Base-by-base conservation (phyloP, 2,329 filamentous ascomycete species). In the Emmonsiellopsis sp. region DNA sequence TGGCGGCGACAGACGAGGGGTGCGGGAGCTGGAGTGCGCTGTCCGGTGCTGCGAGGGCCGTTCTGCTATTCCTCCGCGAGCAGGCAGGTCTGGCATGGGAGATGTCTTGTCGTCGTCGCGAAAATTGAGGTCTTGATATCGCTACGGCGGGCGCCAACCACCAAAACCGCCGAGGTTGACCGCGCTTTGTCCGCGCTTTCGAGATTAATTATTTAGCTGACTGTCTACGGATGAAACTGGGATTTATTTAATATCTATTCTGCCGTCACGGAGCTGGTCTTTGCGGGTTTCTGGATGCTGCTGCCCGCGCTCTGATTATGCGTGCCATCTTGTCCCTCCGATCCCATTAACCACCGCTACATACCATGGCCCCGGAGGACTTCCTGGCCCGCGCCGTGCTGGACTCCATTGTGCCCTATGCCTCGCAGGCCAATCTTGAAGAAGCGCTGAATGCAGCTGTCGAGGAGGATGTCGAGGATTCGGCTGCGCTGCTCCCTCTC, bases 401-500 rank as follows among this genome's bases (percentile, higher is more conserved):
- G 40, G 69, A 73, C 51, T 72, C 70, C 14, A 65, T 75, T 54
- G 66, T 74, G 52, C 72, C 72, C n/a, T 63, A 72, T 62, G 63
- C 66, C 54, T 66, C 70, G 44, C 61, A 66, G 53, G 56, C 68
- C 53, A 68, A 74, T 55, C 59, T 71, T 31, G 69, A 71, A 57
- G 61, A 60, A 45, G 65, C 74, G 27, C 62, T 79, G 54, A 66
- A 63, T 49, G 69, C 70, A 33, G 74, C 74, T 60, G 64, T 77
- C 45, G 75, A 77, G 56, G 63, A 63, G 8, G 65, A 68, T 50
- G 68, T 73, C 46, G 74, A 74, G 42, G 70, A 73, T 51, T 52
- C 39, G 10, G 61, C 68, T 34, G 72, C 72, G 2, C 69, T 75
- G 32, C 62, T 79, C 17, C 72, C 77, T 2, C 70, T 80, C 49